Conservation (phyloP, 371 early-diverging fungal species). For the Mortierella polycephala region DNA sequence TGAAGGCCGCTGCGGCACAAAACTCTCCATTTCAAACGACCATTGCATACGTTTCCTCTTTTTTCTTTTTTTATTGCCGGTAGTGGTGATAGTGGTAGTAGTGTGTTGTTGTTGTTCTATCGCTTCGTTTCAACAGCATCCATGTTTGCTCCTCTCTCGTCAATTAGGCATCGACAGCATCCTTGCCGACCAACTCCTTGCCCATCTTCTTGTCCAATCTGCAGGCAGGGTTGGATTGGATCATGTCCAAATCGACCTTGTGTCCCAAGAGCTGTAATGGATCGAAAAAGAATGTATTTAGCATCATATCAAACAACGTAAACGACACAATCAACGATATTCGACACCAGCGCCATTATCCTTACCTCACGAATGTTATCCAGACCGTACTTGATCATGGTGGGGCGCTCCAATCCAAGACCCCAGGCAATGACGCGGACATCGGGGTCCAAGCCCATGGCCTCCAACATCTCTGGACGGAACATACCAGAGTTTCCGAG, state of each 20-base stretch:
- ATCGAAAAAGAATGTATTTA: not conserved
- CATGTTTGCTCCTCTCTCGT: not conserved
- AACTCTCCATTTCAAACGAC: too few relatives aligned
- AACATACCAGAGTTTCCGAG: slow-evolving; percentile 99
- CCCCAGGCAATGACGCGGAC: slow-evolving; percentile 99
- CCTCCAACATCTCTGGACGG: slow-evolving; percentile 99
- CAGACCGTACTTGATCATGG: slow-evolving; percentile 99
- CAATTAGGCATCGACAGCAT: slow-evolving; percentile 46
- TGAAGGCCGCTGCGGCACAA: too few relatives aligned
- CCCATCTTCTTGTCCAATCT: slow-evolving; percentile 86
- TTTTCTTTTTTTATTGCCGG: slow-evolving; percentile 5
- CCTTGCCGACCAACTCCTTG: slow-evolving; percentile 67
- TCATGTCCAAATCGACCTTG: slow-evolving; percentile 96
- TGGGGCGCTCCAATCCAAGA: slow-evolving; percentile 98
- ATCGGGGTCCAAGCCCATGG: slow-evolving; percentile 97
- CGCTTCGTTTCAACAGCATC: not conserved
- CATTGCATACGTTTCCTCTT: not conserved
- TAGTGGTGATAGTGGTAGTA: slow-evolving; percentile 1
- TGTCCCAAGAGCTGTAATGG: slow-evolving; percentile 89
- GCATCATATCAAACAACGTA: not conserved
- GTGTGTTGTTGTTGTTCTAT: not conserved
- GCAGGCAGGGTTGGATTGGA: slow-evolving; percentile 92
- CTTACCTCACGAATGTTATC: slow-evolving; percentile 94
- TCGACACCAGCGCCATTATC: not conserved
- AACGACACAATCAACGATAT: slow-evolving; percentile 1